Evolutionary conservation across 192 early-diverging fungal genomes (phyloP), one percentile per base, ranked within the genome.

Genomic region (Endogone sp.): DNA sequence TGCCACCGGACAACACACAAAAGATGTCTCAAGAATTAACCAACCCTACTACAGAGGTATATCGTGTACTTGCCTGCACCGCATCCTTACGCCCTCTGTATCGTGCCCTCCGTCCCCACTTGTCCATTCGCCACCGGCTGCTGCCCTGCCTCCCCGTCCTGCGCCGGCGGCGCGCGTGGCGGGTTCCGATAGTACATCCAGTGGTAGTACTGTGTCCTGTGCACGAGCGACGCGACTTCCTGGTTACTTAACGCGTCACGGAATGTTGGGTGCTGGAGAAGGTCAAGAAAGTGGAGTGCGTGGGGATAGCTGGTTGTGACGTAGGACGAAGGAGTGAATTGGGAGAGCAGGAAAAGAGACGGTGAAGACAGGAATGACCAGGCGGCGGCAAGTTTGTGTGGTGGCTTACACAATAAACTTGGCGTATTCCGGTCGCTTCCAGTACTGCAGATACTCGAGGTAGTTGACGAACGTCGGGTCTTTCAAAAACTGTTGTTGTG

Each of bases 391-490:
- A 24, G 23, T n/a, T 49, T 60, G 59, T 55, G 56, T 26, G 24
- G n/a, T n/a, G n/a, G n/a, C 79, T 71, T 88, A 92, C 84, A 92
- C 83, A 64, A 98, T 88, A 69, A 89, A 94, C 72, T 92, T 90
- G 21, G 94, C 92, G 77, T 98, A 98, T 79, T 94, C 85, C 8
- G 93, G 94, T 61, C 85, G 75, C 73, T 91, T 82, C 88, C 93
- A 98, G 79, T 97, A 98, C 67, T 86, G 84, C 13, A 98, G 83
- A 70, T 98, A 98, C 49, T 92, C 84, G 23, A 98, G 73, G 69
- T 97, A 98, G 71, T 92, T 91, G 29, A 97, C 73, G 76, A 97
- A 98, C 23, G 86, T 84, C 44, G 88, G 89, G 73, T 95, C 85
- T 32, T 90, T 84, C 70, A 98, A 92, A 72, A 90, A 94, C 49